Percentiles rank a stretch among this genome's conserved stretches.
phyloP scores from a whole-genome alignment of 2,329 filamentous ascomycete genomes.

The Pseudocercospora musae region DNA sequence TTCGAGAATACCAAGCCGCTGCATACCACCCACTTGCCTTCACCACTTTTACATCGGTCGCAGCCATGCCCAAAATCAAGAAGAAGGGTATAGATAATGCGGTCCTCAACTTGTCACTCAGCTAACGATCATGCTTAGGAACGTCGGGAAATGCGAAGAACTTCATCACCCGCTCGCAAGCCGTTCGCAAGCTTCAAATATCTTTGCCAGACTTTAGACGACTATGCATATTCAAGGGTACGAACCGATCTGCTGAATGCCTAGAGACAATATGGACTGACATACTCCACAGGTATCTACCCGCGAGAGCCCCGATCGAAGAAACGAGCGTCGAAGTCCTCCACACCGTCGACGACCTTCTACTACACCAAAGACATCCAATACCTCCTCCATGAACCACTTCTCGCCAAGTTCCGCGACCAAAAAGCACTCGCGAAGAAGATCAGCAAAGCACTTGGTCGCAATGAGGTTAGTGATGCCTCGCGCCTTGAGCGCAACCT shows the following conservation, averaged over 20 bases:
- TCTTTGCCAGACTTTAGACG: constrained; percentile 95
- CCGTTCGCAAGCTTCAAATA: constrained; percentile 95
- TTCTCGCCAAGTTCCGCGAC: constrained; percentile 91
- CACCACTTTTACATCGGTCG: background rate
- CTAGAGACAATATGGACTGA: background rate
- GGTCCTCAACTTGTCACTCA: no score
- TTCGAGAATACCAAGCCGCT: background rate
- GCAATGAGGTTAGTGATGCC: constrained; percentile 87
- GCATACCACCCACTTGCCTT: background rate
- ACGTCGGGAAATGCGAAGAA: constrained; percentile 92
- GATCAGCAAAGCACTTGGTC: constrained; percentile 85
- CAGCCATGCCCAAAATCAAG: constrained; percentile 71
- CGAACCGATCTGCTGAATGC: background rate
- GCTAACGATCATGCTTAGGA: constrained; percentile 46
- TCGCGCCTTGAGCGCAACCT: constrained; percentile 86
- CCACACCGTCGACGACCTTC: constrained; percentile 89
- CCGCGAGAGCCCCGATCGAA: constrained; percentile 93
- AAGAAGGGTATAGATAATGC: constrained; percentile 66
- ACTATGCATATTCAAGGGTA: constrained; percentile 96
- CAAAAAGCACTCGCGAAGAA: constrained; percentile 98
- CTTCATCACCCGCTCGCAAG: constrained; percentile 95
- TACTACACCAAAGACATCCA: constrained; percentile 93
- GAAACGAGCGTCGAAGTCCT: constrained; percentile 92
- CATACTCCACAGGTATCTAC: constrained; percentile 66
- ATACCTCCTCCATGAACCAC: constrained; percentile 93